Conservation (phyloP, 2,329 filamentous ascomycete species). For the Fusarium nodosum region DNA sequence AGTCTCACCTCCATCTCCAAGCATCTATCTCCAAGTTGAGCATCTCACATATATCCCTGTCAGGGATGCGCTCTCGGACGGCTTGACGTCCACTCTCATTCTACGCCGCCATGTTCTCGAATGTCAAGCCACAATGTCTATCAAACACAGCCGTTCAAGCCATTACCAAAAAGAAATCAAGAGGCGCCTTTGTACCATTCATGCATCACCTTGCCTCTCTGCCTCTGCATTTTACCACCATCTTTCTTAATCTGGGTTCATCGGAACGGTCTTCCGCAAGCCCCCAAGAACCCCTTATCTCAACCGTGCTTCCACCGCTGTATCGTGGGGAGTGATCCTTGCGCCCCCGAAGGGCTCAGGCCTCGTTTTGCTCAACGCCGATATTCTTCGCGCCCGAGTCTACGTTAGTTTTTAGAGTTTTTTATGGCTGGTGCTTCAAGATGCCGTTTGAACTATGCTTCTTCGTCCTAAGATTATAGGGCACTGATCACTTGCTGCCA, state of each 20-base stretch:
- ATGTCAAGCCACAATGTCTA: slow-evolving; percentile 24
- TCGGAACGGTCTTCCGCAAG: slow-evolving; percentile 22
- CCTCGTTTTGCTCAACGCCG: slow-evolving; percentile 17
- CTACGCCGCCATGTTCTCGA: slow-evolving; percentile 8
- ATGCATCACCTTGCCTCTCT: not conserved
- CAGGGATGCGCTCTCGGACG: slow-evolving; percentile 14
- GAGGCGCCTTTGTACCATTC: not conserved
- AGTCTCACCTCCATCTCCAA: slow-evolving; percentile 27
- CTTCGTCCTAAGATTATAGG: slow-evolving; percentile 1
- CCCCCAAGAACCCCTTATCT: slow-evolving; percentile 17
- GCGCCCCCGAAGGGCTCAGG: slow-evolving; percentile 9
- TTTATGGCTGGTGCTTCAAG: slow-evolving; percentile 6
- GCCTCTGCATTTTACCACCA: slow-evolving; percentile 1
- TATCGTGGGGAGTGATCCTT: slow-evolving; percentile 20
- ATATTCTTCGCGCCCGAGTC: slow-evolving; percentile 7
- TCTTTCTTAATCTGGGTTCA: slow-evolving; percentile 15
- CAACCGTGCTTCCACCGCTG: not conserved
- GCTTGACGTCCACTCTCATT: slow-evolving; percentile 11
- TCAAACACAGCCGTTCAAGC: slow-evolving; percentile 5
- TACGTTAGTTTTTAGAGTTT: not conserved
- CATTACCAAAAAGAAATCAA: slow-evolving; percentile 12
- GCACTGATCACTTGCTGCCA: slow-evolving; percentile 30
- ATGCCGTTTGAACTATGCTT: slow-evolving; percentile 16
- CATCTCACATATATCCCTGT: slow-evolving; percentile 14
- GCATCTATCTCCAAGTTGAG: slow-evolving; percentile 1